Evolutionary conservation across 2,329 filamentous ascomycete genomes (phyloP).

Genomic region (Neurospora sp.): DNA sequence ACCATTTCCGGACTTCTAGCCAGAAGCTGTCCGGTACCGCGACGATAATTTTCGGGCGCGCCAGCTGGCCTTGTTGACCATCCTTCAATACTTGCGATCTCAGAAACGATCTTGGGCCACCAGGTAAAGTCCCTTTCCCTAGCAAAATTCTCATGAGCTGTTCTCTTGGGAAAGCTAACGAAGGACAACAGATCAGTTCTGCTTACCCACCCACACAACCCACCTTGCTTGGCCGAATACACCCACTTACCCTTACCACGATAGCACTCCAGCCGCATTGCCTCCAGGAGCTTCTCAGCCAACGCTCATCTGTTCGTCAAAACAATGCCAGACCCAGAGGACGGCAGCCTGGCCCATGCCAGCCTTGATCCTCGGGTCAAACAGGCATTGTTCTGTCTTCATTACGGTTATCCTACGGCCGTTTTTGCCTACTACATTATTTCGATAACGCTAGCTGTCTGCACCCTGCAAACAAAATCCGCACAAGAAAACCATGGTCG

Average conservation of each 20-base stretch:
- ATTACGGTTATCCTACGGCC: slow-evolving; percentile 48
- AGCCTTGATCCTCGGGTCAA: slow-evolving; percentile 13
- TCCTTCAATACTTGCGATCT: neutral
- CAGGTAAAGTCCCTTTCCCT: neutral
- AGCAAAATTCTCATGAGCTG: neutral
- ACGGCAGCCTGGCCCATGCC: slow-evolving; percentile 6
- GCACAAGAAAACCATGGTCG: slow-evolving; percentile 28
- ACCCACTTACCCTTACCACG: neutral
- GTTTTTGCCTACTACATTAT: slow-evolving; percentile 48
- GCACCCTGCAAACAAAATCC: slow-evolving; percentile 39
- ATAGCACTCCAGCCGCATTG: neutral
- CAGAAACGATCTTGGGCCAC: neutral
- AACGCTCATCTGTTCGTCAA: neutral
- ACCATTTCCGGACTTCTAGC: neutral
- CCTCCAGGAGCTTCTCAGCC: neutral
- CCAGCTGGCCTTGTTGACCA: neutral
- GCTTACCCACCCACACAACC: neutral
- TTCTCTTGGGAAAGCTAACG: neutral
- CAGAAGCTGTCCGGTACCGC: neutral
- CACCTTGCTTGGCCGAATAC: neutral
- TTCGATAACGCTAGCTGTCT: slow-evolving; percentile 40
- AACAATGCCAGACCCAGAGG: slow-evolving; percentile 12
- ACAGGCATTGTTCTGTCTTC: slow-evolving; percentile 33
- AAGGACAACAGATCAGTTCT: neutral
- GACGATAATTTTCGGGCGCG: neutral